Evolutionary conservation across 2,329 filamentous ascomycete species (phyloP).

Genomic region (Sporothrix curviconia): DNA sequence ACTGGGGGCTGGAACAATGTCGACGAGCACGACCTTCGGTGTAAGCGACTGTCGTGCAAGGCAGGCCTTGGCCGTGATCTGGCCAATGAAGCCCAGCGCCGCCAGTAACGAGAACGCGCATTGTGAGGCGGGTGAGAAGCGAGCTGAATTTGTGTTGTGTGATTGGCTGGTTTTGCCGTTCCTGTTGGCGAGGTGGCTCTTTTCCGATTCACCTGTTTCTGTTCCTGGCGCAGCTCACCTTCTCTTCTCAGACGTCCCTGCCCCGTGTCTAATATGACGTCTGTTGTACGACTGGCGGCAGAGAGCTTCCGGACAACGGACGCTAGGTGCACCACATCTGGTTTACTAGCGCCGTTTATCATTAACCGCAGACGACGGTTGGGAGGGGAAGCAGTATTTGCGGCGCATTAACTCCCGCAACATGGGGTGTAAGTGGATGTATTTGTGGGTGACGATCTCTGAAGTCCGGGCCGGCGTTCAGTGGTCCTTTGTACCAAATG

Average conservation of each 20-base stretch:
- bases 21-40: conserved; percentile 40
- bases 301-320: too few species aligned
- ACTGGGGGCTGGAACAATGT: conserved; percentile 41
- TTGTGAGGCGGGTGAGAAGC: background rate
- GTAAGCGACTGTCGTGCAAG: conserved; percentile 33
- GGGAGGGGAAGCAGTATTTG: background rate
- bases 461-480: too few species aligned
- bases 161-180: background rate
- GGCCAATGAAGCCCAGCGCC: conserved; percentile 50
- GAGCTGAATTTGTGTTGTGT: background rate
- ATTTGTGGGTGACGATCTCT: background rate
- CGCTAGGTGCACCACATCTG: too few species aligned
- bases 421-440: background rate
- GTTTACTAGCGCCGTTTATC: background rate
- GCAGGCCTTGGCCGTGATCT: conserved; percentile 45
- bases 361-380: background rate
- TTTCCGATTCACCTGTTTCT: too few species aligned
- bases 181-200: too few species aligned
- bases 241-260: background rate
- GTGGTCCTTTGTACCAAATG: background rate
- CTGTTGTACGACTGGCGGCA: too few species aligned
- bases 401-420: background rate
- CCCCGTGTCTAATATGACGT: background rate
- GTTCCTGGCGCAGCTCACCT: background rate
- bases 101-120: conserved; percentile 43